phyloP scores from a whole-genome alignment of 306 rosid species.

The Clitoria ternatea region DNA sequence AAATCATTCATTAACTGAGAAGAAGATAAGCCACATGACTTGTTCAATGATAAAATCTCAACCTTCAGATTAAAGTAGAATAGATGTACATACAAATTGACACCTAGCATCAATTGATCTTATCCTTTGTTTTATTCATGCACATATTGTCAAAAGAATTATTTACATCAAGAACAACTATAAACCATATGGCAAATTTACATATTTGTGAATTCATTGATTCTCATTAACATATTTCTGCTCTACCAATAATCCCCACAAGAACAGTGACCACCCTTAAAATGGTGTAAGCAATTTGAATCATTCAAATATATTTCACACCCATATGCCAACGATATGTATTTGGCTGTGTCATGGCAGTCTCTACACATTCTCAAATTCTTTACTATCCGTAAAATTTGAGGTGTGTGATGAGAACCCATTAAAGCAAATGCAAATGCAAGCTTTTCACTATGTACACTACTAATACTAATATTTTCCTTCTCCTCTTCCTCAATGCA shows the following conservation, averaged over 20 bases:
- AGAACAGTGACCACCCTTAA: slow-evolving; percentile 79
- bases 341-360: slow-evolving; percentile 80
- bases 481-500: slow-evolving; percentile 76
- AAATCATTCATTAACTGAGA: neutral
- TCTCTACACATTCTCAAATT: slow-evolving; percentile 71
- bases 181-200: slow-evolving; percentile 10
- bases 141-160: neutral
- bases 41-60: neutral
- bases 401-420: slow-evolving; percentile 40
- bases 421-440: slow-evolving; percentile 75
- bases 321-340: slow-evolving; percentile 59
- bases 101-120: neutral
- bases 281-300: slow-evolving; percentile 73
- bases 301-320: slow-evolving; percentile 73
- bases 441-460: slow-evolving; percentile 73
- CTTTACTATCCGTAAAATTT: slow-evolving; percentile 60
- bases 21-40: neutral
- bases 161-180: slow-evolving; percentile 22
- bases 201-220: neutral
- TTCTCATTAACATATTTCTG: slow-evolving; percentile 3
- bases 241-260: slow-evolving; percentile 87
- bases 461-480: slow-evolving; percentile 39
- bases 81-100: neutral
- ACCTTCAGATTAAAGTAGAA: neutral
- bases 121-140: neutral